Conservation (phyloP, 257 asterid genomes). For the Nicotiana tomentosiformis region DNA sequence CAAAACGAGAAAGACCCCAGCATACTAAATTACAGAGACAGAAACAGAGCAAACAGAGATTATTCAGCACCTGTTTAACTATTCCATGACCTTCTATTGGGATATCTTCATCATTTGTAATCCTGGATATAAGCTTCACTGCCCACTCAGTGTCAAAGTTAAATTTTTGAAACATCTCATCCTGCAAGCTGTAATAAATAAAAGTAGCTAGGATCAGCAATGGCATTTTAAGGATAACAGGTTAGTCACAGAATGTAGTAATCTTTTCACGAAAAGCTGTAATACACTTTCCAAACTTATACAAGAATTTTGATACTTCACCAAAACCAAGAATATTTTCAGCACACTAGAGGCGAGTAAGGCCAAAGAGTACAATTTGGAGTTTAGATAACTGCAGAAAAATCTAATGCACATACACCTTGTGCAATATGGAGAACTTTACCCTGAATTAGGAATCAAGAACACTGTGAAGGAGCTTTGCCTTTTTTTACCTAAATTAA, state of each 20-base stretch:
- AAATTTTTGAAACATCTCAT: slow-evolving; percentile 96
- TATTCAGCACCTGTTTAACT: slow-evolving; percentile 68
- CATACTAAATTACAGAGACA: neutral
- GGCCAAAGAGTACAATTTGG: neutral
- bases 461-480: neutral
- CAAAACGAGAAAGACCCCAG: neutral
- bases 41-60: neutral
- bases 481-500: neutral
- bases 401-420: neutral
- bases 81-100: slow-evolving; percentile 87
- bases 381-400: neutral
- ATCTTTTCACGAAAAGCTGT: neutral
- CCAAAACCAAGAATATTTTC: slow-evolving; percentile 4
- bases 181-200: slow-evolving; percentile 69
- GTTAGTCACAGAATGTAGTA: neutral
- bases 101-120: slow-evolving; percentile 77
- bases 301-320: neutral
- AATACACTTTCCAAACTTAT: neutral
- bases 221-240: neutral
- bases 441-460: neutral
- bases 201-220: slow-evolving; percentile 3
- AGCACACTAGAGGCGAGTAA: neutral
- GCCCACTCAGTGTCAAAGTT: slow-evolving; percentile 99
- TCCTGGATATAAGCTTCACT: slow-evolving; percentile 78
- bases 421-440: neutral